Evolutionary conservation across 805 yeast species (phyloP), one percentile per base, ranked within the genome.

Genomic region (Lachancea cidri): DNA sequence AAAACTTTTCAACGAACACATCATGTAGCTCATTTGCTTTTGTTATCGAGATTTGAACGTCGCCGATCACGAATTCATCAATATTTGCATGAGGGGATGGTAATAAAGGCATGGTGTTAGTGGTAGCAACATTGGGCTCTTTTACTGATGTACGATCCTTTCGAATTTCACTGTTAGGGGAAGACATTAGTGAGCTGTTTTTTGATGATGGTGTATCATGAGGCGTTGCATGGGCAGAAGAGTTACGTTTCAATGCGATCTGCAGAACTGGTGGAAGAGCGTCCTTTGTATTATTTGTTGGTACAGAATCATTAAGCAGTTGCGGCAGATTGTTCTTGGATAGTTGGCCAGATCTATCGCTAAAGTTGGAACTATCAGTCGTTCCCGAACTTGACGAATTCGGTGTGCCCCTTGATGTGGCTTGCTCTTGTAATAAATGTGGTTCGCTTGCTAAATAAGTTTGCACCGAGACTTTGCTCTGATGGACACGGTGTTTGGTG

Each of bases 21-120:
- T 72, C 71, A 60, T 89, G 96, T 24, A 89, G 68, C 49, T 77
- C 80, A 33, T 74, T 70, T 0, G 96, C 96, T 50, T 81, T 79
- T 9, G 68, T 72, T 1, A 81, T 58, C 1, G 88, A 71, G 13
- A 89, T 67, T 25, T 69, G 70, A 6, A 88, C 91, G 44, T 83
- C 84, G 0, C 95, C 96, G 16, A 89, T 64, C 2, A 76, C 73
- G 54, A 85, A 86, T 50, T 84, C 91, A 1, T 77, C 68, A 13
- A 79, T 68, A 22, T 50, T 54, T 2, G 55, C 58, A 41, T 59
- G 51, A 11, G 64, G 62, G 1, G 62, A 55, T 4, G 63, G 61
- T 17, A 60, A 36, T 6, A 53, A 53, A 16, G 54, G 55, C 11
- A 56, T 52, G 2, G 64, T 55, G 17, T 50, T 56, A 4, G 65